Percentiles rank a stretch among this genome's conserved stretches.
phyloP scores from a whole-genome alignment of 805 yeast species.

The Yamadazyma sp. region DNA sequence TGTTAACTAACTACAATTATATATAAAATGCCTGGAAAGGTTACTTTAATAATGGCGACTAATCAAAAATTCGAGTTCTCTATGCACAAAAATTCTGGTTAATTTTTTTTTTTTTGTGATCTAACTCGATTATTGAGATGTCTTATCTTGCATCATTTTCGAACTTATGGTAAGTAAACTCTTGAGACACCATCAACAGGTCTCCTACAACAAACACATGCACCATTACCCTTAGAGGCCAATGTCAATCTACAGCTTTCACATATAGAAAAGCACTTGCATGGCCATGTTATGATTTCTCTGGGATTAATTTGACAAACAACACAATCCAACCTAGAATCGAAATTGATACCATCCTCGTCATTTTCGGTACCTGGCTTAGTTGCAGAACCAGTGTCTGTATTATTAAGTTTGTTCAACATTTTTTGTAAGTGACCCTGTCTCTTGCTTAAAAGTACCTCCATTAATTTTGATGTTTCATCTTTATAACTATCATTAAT shows the following conservation, averaged over 20 bases:
- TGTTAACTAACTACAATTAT: too few species aligned
- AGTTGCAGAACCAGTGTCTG: too few species aligned
- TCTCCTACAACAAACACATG: conserved; percentile 82
- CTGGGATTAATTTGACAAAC: conserved; percentile 76
- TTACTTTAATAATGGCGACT: too few species aligned
- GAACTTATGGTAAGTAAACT: conserved; percentile 51
- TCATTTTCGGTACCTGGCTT: conserved; percentile 20
- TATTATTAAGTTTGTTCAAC: too few species aligned
- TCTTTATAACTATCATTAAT: conserved; percentile 7
- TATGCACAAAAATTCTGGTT: too few species aligned
- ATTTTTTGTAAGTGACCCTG: conserved; percentile 6
- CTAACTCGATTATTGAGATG: too few species aligned
- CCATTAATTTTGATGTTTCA: conserved; percentile 19
- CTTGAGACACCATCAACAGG: conserved; percentile 66
- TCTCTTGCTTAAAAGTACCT: conserved; percentile 18
- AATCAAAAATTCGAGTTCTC: too few species aligned
- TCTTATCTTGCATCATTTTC: too few species aligned
- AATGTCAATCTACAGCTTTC: conserved; percentile 76
- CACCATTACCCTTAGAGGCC: conserved; percentile 66
- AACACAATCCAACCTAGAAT: conserved; percentile 54
- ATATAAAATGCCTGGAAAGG: too few species aligned
- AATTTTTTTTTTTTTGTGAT: too few species aligned
- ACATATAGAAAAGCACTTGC: conserved; percentile 84
- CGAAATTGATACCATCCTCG: conserved; percentile 12
- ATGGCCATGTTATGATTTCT: conserved; percentile 87